Evolutionary conservation across 176 grass and related monocot species (phyloP).

Genomic region (Carex scoparia): DNA sequence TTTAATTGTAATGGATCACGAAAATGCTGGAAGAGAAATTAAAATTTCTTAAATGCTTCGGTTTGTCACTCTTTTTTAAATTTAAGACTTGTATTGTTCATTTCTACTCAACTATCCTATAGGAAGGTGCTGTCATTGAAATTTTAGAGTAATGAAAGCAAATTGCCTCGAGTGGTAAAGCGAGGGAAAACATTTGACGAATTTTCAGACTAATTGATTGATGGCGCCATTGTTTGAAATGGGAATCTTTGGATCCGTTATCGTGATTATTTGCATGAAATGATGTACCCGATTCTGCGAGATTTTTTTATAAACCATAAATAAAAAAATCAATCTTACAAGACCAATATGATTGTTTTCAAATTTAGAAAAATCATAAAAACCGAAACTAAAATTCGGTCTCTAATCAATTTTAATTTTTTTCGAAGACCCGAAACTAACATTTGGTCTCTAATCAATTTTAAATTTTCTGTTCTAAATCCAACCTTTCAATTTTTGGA

Average conservation of each 20-base stretch:
- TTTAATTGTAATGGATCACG: neutral
- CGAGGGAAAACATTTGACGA: neutral
- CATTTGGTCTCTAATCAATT: too few relatives aligned
- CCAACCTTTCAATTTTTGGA: too few relatives aligned
- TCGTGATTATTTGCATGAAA: neutral
- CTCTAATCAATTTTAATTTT: too few relatives aligned
- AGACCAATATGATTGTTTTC: too few relatives aligned
- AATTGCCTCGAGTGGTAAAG: neutral
- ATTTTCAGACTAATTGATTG: neutral
- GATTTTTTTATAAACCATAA: too few relatives aligned
- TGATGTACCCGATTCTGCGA: neutral
- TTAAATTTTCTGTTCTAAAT: too few relatives aligned
- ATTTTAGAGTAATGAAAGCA: neutral
- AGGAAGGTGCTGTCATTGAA: neutral
- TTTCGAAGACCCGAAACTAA: too few relatives aligned
- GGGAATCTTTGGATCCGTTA: neutral
- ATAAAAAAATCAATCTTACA: too few relatives aligned
- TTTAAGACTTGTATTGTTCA: neutral
- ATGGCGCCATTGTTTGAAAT: neutral
- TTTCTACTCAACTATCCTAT: neutral
- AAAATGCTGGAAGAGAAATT: slow-evolving; percentile 6
- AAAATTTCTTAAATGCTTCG: neutral
- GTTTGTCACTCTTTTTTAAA: neutral
- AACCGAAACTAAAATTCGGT: too few relatives aligned
- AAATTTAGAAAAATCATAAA: too few relatives aligned